A percentile compares a stretch with the other conserved stretches of the same genome.
Conservation (phyloP, 495 filamentous ascomycete species). For the Hypoxylon cercidicola region DNA sequence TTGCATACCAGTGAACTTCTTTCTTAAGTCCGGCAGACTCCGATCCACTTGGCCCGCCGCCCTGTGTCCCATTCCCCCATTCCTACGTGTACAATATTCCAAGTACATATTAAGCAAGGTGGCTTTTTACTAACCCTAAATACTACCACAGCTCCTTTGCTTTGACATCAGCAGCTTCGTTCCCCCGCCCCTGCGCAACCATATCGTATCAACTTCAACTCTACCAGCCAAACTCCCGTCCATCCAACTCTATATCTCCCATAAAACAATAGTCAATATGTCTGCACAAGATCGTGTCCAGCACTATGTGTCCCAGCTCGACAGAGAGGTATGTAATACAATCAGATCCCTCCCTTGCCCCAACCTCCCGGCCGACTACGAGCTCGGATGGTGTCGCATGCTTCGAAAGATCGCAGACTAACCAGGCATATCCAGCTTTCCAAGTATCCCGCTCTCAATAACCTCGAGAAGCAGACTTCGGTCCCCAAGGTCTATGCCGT, state of each 20-base stretch:
- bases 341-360: too few species aligned
- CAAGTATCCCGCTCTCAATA: constrained; percentile 93
- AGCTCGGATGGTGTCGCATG: constrained; percentile 36
- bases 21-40: constrained; percentile 38
- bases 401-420: constrained; percentile 25
- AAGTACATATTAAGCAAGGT: constrained; percentile 43
- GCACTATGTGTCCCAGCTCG: constrained; percentile 87
- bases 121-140: constrained; percentile 49
- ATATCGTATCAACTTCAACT: constrained; percentile 19
- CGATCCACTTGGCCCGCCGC: constrained; percentile 31
- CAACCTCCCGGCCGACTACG: constrained; percentile 6
- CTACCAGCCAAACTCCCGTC: constrained; percentile 13
- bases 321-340: constrained; percentile 85
- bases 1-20: constrained; percentile 16
- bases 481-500: constrained; percentile 96
- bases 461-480: constrained; percentile 94
- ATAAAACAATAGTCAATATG: constrained; percentile 53
- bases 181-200: constrained; percentile 43
- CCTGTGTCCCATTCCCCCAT: constrained; percentile 23
- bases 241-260: constrained; percentile 1
- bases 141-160: constrained; percentile 39
- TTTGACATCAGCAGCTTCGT: constrained; percentile 44
- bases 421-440: constrained; percentile 73
- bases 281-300: constrained; percentile 92
- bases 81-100: constrained; percentile 38